Percentiles rank a stretch among this genome's conserved stretches.
Evolutionary conservation across 2,329 filamentous ascomycete genomes (phyloP).

Genomic region (Microsporum ferrugineum): DNA sequence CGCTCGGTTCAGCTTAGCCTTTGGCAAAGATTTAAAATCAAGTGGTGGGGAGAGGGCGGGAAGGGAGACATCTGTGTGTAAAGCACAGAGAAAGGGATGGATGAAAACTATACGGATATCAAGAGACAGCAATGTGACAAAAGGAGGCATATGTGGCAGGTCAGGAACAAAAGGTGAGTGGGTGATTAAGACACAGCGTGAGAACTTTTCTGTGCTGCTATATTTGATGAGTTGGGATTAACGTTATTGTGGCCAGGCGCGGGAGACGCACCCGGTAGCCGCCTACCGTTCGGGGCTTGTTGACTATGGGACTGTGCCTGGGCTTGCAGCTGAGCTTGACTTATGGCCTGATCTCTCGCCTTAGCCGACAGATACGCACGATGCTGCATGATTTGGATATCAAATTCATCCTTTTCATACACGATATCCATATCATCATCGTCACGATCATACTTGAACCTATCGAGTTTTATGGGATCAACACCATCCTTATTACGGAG

Average conservation of each 20-base stretch:
- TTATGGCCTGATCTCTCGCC: slow-evolving; percentile 30
- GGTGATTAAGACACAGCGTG: slow-evolving; percentile 11
- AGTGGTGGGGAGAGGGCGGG: background rate
- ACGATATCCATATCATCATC: slow-evolving; percentile 65
- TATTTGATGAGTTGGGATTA: slow-evolving; percentile 5
- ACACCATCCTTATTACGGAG: slow-evolving; percentile 39
- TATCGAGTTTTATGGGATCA: slow-evolving; percentile 47
- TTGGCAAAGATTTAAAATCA: background rate
- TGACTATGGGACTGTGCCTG: slow-evolving; percentile 27
- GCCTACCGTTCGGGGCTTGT: slow-evolving; percentile 21
- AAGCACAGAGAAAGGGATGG: background rate
- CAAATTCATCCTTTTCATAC: slow-evolving; percentile 63
- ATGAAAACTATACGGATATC: background rate
- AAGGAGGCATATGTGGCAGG: background rate
- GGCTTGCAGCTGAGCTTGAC: slow-evolving; percentile 33
- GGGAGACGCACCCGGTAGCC: slow-evolving; percentile 26
- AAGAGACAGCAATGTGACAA: background rate
- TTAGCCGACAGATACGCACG: slow-evolving; percentile 40
- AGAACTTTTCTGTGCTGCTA: slow-evolving; percentile 18
- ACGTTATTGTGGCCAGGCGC: slow-evolving; percentile 2
- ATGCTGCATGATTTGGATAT: slow-evolving; percentile 46
- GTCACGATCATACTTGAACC: slow-evolving; percentile 70
- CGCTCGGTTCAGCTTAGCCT: background rate
- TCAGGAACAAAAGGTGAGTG: background rate
- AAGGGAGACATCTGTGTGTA: background rate